Conservation (phyloP, 169 alveolate species). For the Plasmodium cynomolgi region DNA sequence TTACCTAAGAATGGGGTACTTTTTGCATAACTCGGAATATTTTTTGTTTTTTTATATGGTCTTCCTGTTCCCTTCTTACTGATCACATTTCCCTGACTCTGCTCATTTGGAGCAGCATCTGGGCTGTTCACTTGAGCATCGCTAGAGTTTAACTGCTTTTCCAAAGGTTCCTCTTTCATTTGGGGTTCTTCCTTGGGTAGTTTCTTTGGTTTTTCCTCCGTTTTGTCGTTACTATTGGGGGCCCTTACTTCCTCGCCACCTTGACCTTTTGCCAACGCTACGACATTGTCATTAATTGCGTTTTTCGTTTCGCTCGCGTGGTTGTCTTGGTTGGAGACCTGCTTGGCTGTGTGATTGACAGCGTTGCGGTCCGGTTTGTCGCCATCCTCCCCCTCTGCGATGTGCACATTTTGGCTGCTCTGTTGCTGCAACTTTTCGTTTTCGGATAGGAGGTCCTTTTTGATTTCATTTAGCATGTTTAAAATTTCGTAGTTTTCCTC, state of each 20-base stretch:
- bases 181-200: neutral
- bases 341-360: neutral
- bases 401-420: neutral
- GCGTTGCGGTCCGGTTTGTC: neutral
- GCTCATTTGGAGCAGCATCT: neutral
- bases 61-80: neutral
- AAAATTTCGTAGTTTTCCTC: neutral
- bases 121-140: neutral
- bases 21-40: neutral
- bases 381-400: neutral
- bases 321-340: neutral
- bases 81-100: neutral
- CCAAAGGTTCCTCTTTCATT: neutral
- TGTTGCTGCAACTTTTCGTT: neutral
- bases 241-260: neutral
- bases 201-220: neutral
- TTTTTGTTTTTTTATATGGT: conserved; percentile 6
- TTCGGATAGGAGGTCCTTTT: conserved; percentile 10
- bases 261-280: neutral
- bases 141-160: neutral
- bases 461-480: conserved; percentile 1
- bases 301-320: neutral
- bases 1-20: neutral
- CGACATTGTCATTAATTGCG: neutral
- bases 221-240: neutral